Percentiles rank a stretch among this genome's conserved stretches.
phyloP scores from a whole-genome alignment of 2,329 filamentous ascomycete species.

The Cytospora chrysosperma region DNA sequence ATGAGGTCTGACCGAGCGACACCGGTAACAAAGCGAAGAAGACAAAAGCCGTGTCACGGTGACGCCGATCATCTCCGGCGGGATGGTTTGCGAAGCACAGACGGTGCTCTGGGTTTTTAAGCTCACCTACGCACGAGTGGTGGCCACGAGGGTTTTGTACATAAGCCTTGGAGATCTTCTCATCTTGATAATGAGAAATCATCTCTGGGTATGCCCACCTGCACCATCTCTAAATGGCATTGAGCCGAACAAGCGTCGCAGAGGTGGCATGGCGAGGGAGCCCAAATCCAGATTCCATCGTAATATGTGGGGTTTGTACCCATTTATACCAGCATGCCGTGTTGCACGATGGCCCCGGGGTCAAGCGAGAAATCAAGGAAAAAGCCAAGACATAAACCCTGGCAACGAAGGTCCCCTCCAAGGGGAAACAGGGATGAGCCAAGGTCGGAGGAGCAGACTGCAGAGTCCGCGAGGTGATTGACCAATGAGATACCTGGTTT shows the following conservation, averaged over 20 bases:
- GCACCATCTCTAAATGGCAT: no score
- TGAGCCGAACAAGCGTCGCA: neutral
- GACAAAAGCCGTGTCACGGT: neutral
- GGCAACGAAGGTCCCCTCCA: constrained; percentile 14
- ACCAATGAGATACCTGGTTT: constrained; percentile 15
- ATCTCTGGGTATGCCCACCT: neutral
- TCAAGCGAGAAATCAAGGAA: constrained; percentile 18
- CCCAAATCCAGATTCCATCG: neutral
- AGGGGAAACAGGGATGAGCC: constrained; percentile 15
- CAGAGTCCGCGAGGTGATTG: constrained; percentile 7
- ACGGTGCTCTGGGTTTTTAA: neutral
- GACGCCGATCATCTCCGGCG: constrained; percentile 1
- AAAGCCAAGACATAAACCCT: constrained; percentile 1
- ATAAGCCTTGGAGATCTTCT: neutral
- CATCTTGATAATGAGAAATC: neutral
- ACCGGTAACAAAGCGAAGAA: neutral
- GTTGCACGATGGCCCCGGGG: constrained; percentile 1
- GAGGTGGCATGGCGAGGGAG: neutral
- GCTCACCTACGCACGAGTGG: neutral
- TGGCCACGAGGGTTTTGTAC: neutral
- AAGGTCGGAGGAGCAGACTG: neutral
- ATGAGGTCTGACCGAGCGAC: constrained; percentile 16
- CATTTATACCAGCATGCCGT: constrained; percentile 18
- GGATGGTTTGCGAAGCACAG: neutral
- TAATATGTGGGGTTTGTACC: constrained; percentile 19